Evolutionary conservation across 345 rosid genomes (phyloP), one percentile per base, ranked within the genome.

Genomic region (Citrus trifoliata): DNA sequence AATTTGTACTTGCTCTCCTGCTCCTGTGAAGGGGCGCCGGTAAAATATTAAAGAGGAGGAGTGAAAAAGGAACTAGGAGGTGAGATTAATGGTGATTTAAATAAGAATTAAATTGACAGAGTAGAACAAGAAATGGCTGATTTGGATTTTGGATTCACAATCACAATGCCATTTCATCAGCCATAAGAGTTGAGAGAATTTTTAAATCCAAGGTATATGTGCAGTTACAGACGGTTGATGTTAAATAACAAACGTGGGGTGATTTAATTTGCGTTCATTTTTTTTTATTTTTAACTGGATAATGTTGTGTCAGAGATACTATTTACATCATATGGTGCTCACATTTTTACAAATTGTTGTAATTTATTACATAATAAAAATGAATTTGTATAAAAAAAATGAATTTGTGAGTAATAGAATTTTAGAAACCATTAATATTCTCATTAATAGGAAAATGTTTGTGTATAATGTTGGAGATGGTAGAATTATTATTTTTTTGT

Each of bases 191-290:
- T 64, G 38, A 64, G 38, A 7, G 37, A 64, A 16, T 30, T 4
- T 64, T 62, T 5, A 40, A 42, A 69, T 12, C 35, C 55, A 5
- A 12, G 33, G 32, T 21, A 27, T 18, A 7, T 8, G 37, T 27
- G 21, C 74, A 30, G 74, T 71, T 71, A 53, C 74, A 19, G 63
- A 30, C 42, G 42, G 74, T 71, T 71, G 73, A 71, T 51, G 9
- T 30, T 51, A 7, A 21, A 10, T 30, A 22, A 30, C n/a, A 71
- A 71, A 30, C 42, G 40, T 30, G 62, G 62, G 28, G 28, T 5
- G 22, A 53, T 1, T 16, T 53, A 16, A 53, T 18, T 18, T 5
- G 22, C 1, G 21, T 4, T 18, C 22, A 0, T 53, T 53, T 0
- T 53, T 48, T 48, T 59, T 24, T 21, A 28, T 16, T 63, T 30